A percentile compares a stretch with the other conserved stretches of the same genome.
phyloP scores from a whole-genome alignment of 352 stramenopile genomes.

The Blastocystis sp. region DNA sequence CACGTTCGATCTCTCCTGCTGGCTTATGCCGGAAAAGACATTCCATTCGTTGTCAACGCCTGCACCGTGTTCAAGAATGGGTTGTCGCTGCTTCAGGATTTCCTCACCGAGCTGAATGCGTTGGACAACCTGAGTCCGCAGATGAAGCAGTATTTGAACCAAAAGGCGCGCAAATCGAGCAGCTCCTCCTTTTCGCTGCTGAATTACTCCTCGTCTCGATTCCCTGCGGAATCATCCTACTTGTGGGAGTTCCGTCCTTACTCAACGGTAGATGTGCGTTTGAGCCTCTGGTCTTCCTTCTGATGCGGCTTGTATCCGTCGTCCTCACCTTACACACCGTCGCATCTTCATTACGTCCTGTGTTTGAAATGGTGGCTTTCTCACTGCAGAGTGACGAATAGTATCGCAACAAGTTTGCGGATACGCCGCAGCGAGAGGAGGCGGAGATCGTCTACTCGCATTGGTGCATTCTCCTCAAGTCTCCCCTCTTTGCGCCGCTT shows the following conservation, averaged over 20 bases:
- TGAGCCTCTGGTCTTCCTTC: constrained; percentile 36
- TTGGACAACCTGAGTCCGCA: background rate
- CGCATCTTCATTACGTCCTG: background rate
- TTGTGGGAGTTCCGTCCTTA: background rate
- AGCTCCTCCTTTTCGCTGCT: background rate
- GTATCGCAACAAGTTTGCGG: background rate
- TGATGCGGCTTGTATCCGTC: background rate
- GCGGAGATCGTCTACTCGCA: constrained; percentile 3
- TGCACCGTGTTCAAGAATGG: background rate
- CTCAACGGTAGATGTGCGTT: background rate
- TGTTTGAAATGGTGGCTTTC: background rate
- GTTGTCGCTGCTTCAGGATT: background rate
- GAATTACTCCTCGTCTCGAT: background rate
- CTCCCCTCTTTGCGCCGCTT: background rate
- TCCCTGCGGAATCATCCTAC: background rate
- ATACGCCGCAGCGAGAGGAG: background rate
- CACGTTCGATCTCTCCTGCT: background rate
- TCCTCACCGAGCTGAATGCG: background rate
- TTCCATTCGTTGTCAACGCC: constrained; percentile 12
- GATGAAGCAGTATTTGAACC: background rate
- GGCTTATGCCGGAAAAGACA: constrained; percentile 26
- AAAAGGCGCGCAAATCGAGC: background rate
- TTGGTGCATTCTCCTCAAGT: background rate
- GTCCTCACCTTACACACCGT: constrained; percentile 46
- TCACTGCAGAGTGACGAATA: background rate